phyloP scores from a whole-genome alignment of 2,329 filamentous ascomycete species.

The Ceratocystis ficicola region DNA sequence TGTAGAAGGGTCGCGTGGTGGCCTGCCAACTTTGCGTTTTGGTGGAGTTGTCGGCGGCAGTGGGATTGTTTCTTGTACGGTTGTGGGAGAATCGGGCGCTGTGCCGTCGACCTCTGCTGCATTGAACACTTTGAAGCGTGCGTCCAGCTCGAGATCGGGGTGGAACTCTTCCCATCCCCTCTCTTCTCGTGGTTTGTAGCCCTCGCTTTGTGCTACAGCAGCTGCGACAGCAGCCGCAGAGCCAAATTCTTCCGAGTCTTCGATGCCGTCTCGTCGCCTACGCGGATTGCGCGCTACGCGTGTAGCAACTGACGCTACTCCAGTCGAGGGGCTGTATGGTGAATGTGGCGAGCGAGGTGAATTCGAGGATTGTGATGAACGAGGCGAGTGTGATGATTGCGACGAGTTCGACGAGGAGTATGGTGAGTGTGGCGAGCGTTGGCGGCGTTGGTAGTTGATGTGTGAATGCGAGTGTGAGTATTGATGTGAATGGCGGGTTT shows the following conservation, averaged over 20 bases:
- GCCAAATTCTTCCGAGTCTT: slow-evolving; percentile 59
- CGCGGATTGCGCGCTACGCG: slow-evolving; percentile 47
- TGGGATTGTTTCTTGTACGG: background rate
- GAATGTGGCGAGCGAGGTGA: background rate
- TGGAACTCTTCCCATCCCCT: slow-evolving; percentile 97
- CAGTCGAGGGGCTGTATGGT: slow-evolving; percentile 28
- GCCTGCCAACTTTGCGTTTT: slow-evolving; percentile 35
- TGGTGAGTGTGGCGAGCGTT: background rate
- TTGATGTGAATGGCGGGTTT: background rate
- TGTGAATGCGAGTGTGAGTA: background rate
- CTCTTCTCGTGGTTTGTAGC: slow-evolving; percentile 94
- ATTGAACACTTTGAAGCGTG: slow-evolving; percentile 62
- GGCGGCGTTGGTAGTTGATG: background rate
- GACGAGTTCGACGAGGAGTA: background rate
- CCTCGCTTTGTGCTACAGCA: slow-evolving; percentile 79
- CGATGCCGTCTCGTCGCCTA: slow-evolving; percentile 39
- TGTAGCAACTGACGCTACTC: slow-evolving; percentile 33
- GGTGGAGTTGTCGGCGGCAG: slow-evolving; percentile 30
- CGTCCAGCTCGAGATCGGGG: slow-evolving; percentile 82
- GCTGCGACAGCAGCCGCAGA: slow-evolving; percentile 83
- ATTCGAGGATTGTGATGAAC: no score
- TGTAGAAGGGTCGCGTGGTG: slow-evolving; percentile 40
- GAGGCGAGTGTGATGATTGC: no score
- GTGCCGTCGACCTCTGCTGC: slow-evolving; percentile 77
- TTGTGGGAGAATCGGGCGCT: slow-evolving; percentile 33